phyloP scores from a whole-genome alignment of 31 red algal genomes.

The Odonthalia washingtoniensis region DNA sequence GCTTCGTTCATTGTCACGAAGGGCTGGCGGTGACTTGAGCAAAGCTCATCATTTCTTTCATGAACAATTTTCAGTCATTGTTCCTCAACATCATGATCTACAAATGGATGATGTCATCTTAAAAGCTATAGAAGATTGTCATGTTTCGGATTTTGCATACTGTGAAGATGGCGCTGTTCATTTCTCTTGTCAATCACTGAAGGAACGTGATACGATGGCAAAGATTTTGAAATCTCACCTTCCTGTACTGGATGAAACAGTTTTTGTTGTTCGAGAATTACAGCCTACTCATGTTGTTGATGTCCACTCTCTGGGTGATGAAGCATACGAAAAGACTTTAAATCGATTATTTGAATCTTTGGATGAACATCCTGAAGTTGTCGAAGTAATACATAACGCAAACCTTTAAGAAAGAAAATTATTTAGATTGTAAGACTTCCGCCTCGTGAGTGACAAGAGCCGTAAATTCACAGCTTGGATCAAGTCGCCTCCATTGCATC shows the following conservation, averaged over 20 bases:
- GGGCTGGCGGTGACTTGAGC: neutral
- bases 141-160: neutral
- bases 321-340: neutral
- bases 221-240: neutral
- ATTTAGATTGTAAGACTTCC: neutral
- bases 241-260: neutral
- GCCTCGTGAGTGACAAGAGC: neutral
- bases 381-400: neutral
- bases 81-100: neutral
- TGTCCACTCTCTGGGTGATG: neutral
- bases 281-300: neutral
- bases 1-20: neutral
- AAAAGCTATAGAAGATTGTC: neutral
- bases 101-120: neutral
- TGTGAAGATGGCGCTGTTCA: neutral
- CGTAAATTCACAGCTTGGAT: neutral
- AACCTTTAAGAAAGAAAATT: neutral
- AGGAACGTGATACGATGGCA: neutral
- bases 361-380: neutral
- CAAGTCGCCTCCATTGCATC: slow-evolving; percentile 31
- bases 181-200: neutral
- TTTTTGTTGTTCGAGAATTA: neutral
- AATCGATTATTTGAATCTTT: neutral
- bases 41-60: slow-evolving; percentile 4
- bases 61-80: neutral